Evolutionary conservation across 495 filamentous ascomycete species (phyloP).

Genomic region (Copromyces sp.): DNA sequence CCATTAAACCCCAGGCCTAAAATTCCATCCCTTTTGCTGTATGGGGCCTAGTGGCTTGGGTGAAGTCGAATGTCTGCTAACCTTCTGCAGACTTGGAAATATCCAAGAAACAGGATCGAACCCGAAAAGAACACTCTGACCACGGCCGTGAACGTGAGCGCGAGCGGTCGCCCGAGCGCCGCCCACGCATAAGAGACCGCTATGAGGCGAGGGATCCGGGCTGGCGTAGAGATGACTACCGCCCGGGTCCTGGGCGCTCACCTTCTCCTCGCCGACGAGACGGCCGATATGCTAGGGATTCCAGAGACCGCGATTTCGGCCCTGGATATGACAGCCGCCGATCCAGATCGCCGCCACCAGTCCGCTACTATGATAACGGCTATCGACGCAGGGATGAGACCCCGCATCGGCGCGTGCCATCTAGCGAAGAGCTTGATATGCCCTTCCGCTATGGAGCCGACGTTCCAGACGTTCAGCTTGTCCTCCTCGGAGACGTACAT

Average conservation of each 20-base stretch:
- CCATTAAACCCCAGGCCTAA: background rate
- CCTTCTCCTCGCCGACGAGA: constrained; percentile 39
- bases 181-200: constrained; percentile 19
- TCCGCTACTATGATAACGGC: constrained; percentile 38
- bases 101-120: constrained; percentile 72
- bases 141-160: constrained; percentile 4
- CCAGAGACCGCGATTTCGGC: constrained; percentile 28
- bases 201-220: constrained; percentile 35
- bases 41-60: background rate
- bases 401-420: constrained; percentile 41
- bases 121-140: constrained; percentile 41
- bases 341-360: constrained; percentile 45
- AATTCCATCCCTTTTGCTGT: background rate
- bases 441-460: constrained; percentile 63
- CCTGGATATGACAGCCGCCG: constrained; percentile 37
- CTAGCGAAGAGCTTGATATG: constrained; percentile 55
- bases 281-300: constrained; percentile 25
- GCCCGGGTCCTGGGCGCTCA: constrained; percentile 37
- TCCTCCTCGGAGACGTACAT: constrained; percentile 71
- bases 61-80: constrained; percentile 1
- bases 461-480: constrained; percentile 84
- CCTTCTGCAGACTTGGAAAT: constrained; percentile 72
- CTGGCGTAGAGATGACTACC: constrained; percentile 55
- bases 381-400: constrained; percentile 57
- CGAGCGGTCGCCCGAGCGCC: constrained; percentile 23